Evolutionary conservation across 805 yeast genomes (phyloP), one percentile per base, ranked within the genome.

Genomic region (Sungouiozyma intestinalis): DNA sequence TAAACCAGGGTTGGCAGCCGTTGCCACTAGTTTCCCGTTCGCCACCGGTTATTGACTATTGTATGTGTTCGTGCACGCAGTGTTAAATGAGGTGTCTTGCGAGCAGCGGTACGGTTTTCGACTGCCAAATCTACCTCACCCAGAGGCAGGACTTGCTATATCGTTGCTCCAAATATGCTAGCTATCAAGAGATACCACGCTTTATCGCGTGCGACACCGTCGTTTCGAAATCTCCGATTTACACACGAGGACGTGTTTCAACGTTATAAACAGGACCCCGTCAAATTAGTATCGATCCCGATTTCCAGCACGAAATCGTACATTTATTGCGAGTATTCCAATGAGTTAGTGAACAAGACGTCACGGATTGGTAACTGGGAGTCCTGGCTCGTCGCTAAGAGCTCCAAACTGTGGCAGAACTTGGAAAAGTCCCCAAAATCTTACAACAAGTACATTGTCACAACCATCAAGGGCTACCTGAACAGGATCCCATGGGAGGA

Each of bases 401-500:
- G 81, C 2, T 50, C 66, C 7, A 69, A 66, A 38, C 67, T 75
- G 3, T 88, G 96, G 96, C 56, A 57, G 31, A 74, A 72, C 40
- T 58, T 88, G 56, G 69, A 66, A 36, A 56, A 61, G 1, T 81
- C 94, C 1, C 69, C 78, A 2, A 63, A 67, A 33, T 55, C 66
- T 8, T 62, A 81, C 52, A 85, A 85, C 58, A 65, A 72, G 48
- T 69, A 67, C 41, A 71, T 87, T 36, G 86, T 82, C 2, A 40
- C 55, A 2, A 66, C 67, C 47, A 73, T 80, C 14, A 70, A 74
- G 35, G 60, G 58, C 42, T 67, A 81, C 33, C 59, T 87, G 49
- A 72, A 74, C 40, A 68, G 76, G 17, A 76, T 84, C 5, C 85
- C 90, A 2, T 88, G 90, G 75, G 78, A 80, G 49, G 97, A 88